Conservation (phyloP, 352 stramenopile genomes). For the Pythium apleroticum region DNA sequence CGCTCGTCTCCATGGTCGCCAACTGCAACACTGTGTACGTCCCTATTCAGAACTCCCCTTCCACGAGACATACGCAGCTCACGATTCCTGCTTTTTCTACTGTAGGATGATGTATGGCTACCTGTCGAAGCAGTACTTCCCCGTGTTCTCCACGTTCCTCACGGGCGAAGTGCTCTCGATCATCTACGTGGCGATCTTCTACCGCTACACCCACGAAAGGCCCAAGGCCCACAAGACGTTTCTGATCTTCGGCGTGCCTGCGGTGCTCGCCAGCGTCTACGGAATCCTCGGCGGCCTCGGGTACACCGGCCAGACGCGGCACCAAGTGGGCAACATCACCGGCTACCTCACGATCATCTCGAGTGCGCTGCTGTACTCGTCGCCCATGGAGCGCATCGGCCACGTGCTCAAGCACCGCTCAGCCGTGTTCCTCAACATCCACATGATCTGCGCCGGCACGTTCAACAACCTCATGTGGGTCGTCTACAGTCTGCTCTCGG, state of each 20-base stretch:
- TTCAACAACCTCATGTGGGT: conserved; percentile 55
- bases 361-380: conserved; percentile 51
- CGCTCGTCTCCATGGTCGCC: conserved; percentile 28
- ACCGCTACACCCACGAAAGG: conserved; percentile 39
- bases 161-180: conserved; percentile 37
- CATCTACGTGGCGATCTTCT: conserved; percentile 48
- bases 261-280: conserved; percentile 39
- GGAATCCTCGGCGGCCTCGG: conserved; percentile 32
- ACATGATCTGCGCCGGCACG: conserved; percentile 47
- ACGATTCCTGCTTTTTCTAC: background rate
- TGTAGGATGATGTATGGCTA: conserved; percentile 41
- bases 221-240: conserved; percentile 38
- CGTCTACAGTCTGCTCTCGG: conserved; percentile 40
- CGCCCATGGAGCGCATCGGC: conserved; percentile 46
- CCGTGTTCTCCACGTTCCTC: conserved; percentile 42
- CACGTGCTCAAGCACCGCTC: conserved; percentile 46
- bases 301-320: conserved; percentile 29
- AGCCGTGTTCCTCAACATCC: conserved; percentile 44
- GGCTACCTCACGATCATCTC: conserved; percentile 42
- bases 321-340: conserved; percentile 32
- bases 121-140: conserved; percentile 40
- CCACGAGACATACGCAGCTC: background rate
- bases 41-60: background rate
- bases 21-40: conserved; percentile 38
- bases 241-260: conserved; percentile 15